A percentile compares a stretch with the other conserved stretches of the same genome.
phyloP scores from a whole-genome alignment of 176 grass and related monocot genomes.

The Sorghum bicolor region DNA sequence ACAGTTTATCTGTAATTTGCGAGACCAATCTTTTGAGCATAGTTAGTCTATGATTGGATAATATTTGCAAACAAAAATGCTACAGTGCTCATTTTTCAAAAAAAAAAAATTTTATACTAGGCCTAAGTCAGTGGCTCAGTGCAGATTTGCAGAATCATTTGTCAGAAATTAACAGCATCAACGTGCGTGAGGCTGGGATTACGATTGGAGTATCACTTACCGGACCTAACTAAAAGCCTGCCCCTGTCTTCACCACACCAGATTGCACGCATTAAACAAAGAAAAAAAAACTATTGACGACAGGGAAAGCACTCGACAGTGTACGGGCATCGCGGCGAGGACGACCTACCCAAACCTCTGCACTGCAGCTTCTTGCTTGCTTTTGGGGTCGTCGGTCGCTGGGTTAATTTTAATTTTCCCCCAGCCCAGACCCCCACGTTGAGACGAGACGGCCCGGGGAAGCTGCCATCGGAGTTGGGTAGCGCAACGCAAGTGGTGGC shows the following conservation, averaged over 20 bases:
- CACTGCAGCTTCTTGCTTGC: slow-evolving; percentile 9
- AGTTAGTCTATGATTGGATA: no score
- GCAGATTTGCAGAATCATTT: background rate
- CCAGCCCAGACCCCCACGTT: no score
- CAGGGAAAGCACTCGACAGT: slow-evolving; percentile 2
- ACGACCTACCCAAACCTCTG: background rate
- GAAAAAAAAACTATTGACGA: background rate
- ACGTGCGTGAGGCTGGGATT: background rate
- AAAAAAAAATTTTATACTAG: no score
- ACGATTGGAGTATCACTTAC: background rate
- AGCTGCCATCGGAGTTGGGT: background rate
- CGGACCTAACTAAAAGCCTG: slow-evolving; percentile 4
- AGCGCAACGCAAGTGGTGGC: background rate
- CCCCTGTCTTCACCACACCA: background rate
- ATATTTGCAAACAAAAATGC: no score
- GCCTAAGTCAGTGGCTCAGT: no score
- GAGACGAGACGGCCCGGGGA: background rate
- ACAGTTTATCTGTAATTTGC: no score
- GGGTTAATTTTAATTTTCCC: background rate
- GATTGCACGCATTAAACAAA: no score
- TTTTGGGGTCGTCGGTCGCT: background rate
- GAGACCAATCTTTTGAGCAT: no score
- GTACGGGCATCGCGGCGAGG: slow-evolving; percentile 34
- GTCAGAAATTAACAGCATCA: slow-evolving; percentile 14
- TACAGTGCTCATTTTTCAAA: no score